A percentile compares a stretch with the other conserved stretches of the same genome.
phyloP scores from a whole-genome alignment of 108 stramenopile genomes.

The Conticribra guillardii region DNA sequence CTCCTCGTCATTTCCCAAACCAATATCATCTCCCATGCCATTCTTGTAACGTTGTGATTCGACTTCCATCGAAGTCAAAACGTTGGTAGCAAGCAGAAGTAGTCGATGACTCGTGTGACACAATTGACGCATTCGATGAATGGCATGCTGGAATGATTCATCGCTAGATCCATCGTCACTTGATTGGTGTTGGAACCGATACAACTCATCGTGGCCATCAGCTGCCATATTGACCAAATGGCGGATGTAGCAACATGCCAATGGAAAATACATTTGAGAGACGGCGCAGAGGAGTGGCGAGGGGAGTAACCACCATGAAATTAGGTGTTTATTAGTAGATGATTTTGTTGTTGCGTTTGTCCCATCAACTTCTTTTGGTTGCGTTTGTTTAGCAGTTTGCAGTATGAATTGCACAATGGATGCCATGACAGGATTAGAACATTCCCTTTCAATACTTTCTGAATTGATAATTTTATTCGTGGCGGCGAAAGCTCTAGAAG shows the following conservation, averaged over 20 bases:
- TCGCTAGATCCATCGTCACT: background rate
- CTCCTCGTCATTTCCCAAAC: background rate
- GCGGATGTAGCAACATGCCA: slow-evolving; percentile 31
- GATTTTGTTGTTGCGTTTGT: background rate
- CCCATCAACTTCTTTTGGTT: background rate
- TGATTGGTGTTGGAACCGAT: background rate
- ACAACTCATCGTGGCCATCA: slow-evolving; percentile 17
- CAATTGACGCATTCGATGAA: slow-evolving; percentile 23
- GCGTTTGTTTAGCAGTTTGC: background rate
- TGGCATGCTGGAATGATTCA: slow-evolving; percentile 12
- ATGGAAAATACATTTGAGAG: slow-evolving; percentile 28
- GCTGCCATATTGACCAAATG: slow-evolving; percentile 26
- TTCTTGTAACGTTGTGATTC: background rate
- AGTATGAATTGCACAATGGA: slow-evolving; percentile 18
- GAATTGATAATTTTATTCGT: background rate
- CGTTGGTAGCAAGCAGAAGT: background rate
- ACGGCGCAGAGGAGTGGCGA: slow-evolving; percentile 34
- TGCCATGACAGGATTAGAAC: slow-evolving; percentile 2
- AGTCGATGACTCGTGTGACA: slow-evolving; percentile 33
- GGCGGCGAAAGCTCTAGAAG: background rate
- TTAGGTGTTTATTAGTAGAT: no score
- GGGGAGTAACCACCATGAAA: slow-evolving; percentile 39
- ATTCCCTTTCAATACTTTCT: slow-evolving; percentile 13
- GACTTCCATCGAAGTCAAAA: slow-evolving; percentile 7
- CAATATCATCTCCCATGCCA: background rate